Conservation (phyloP, 129 eudicot species). For the Helianthus tuberosus region DNA sequence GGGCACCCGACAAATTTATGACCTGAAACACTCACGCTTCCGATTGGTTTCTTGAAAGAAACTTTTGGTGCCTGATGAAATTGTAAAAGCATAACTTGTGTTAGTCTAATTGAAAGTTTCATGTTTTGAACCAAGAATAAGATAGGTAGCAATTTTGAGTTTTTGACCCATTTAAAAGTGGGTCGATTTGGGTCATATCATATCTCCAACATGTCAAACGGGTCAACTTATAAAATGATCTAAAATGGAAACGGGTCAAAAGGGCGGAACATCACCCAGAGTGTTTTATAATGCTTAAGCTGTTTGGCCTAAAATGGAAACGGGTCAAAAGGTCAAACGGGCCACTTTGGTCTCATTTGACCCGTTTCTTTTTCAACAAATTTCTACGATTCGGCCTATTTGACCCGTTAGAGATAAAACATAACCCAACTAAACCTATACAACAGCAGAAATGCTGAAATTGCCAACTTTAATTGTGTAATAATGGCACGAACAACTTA, state of each 20-base stretch:
- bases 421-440: not conserved
- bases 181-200: not conserved
- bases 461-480: too few relatives aligned
- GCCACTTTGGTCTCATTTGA: not conserved
- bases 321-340: too few relatives aligned
- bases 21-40: slow-evolving; percentile 94
- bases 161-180: not conserved
- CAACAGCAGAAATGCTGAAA: not conserved
- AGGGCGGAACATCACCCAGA: not conserved
- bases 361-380: not conserved
- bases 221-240: not conserved
- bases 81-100: slow-evolving; percentile 3
- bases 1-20: slow-evolving; percentile 97
- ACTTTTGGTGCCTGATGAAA: slow-evolving; percentile 86
- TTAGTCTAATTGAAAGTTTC: slow-evolving; percentile 8
- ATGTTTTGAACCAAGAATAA: not conserved
- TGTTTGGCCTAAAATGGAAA: too few relatives aligned
- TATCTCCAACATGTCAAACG: not conserved
- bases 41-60: slow-evolving; percentile 89
- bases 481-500: slow-evolving; percentile 33
- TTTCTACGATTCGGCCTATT: not conserved
- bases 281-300: not conserved
- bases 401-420: slow-evolving; percentile 8
- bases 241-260: not conserved
- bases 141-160: not conserved